Conservation (phyloP, 306 rosid species). For the Argentina anserina region DNA sequence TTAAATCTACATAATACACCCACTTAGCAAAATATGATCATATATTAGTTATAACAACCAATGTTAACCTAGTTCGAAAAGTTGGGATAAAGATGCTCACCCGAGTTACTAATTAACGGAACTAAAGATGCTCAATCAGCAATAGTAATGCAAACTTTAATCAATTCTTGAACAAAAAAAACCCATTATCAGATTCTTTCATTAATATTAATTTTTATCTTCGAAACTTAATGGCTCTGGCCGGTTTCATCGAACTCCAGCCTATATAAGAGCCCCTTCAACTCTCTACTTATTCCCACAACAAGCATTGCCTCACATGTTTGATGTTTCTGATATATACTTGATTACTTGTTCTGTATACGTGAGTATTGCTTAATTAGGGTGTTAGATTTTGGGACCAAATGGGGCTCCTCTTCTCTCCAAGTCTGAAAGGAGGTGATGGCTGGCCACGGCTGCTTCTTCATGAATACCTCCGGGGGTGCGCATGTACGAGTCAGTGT, state of each 20-base stretch:
- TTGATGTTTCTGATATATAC: background rate
- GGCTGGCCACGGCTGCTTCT: constrained; percentile 55
- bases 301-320: background rate
- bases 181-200: constrained; percentile 2
- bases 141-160: constrained; percentile 10
- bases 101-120: background rate
- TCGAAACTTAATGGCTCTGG: constrained; percentile 1
- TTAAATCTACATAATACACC: background rate
- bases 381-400: background rate
- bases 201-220: background rate
- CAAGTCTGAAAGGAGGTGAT: constrained; percentile 52
- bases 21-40: background rate
- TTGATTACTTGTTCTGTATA: background rate
- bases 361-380: background rate
- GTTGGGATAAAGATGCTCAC: background rate
- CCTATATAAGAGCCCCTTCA: constrained; percentile 29
- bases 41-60: background rate
- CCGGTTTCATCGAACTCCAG: constrained; percentile 5
- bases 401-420: constrained; percentile 47
- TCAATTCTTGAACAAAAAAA: constrained; percentile 13
- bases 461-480: constrained; percentile 52
- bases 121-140: constrained; percentile 20
- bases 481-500: background rate
- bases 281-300: background rate
- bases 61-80: background rate